Conservation (phyloP, 345 rosid genomes). For the Eucalyptus marginata region DNA sequence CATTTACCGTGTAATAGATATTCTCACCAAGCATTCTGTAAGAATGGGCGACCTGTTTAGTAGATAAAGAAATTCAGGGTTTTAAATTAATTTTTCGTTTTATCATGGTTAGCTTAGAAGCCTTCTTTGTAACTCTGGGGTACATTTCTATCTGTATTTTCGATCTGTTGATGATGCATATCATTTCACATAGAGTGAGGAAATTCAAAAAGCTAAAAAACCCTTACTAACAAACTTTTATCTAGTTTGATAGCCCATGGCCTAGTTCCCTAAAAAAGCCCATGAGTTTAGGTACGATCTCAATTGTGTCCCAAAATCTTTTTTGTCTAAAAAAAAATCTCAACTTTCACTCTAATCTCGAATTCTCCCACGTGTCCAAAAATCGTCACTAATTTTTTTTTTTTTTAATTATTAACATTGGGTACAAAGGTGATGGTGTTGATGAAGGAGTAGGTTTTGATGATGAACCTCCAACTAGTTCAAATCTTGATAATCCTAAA, state of each 20-base stretch:
- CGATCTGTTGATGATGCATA: background rate
- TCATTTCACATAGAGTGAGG: background rate
- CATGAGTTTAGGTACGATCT: background rate
- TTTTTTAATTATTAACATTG: too few relatives aligned
- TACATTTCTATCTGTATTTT: background rate
- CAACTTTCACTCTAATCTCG: too few relatives aligned
- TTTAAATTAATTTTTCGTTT: background rate
- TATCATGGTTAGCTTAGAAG: background rate
- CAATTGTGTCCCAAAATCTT: background rate
- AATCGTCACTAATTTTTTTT: too few relatives aligned
- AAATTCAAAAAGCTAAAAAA: background rate
- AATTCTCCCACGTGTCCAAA: too few relatives aligned
- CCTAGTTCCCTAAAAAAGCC: background rate
- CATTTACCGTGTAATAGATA: background rate
- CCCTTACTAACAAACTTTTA: background rate
- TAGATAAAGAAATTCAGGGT: background rate
- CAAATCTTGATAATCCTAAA: fast-evolving
- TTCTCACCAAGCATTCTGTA: background rate
- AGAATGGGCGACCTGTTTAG: background rate
- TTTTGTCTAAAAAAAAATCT: too few relatives aligned
- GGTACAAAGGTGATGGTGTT: too few relatives aligned
- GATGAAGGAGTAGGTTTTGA: background rate
- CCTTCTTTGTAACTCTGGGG: background rate
- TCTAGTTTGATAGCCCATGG: background rate
- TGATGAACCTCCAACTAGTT: background rate